Evolutionary conservation across 768 basidiomycete species (phyloP).

Genomic region (Auriscalpium microsporum): DNA sequence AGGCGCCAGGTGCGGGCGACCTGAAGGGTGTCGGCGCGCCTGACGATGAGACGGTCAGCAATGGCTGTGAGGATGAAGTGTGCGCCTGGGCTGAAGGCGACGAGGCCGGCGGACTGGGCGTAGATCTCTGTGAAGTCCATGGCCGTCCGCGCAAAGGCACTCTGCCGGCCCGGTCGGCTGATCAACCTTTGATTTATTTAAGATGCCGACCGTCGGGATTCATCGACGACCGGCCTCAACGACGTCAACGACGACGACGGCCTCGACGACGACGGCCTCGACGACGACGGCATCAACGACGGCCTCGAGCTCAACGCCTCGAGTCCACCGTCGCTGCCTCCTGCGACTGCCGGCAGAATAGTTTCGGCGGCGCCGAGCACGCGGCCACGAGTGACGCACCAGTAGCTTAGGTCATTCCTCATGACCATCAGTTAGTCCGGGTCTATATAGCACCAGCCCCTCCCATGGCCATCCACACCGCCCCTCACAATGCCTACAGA

Average conservation of each 20-base stretch:
- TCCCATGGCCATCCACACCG: neutral
- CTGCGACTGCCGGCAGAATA: too few relatives aligned
- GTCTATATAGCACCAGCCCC: neutral
- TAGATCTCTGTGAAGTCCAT: slow-evolving; percentile 91
- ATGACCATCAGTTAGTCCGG: slow-evolving; percentile 1
- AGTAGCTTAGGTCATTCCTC: slow-evolving; percentile 2
- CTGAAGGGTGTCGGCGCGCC: slow-evolving; percentile 77
- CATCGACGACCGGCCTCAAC: too few relatives aligned
- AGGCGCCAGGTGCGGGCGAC: slow-evolving; percentile 76
- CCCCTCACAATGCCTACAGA: neutral
- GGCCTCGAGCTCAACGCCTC: too few relatives aligned
- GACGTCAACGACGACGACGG: too few relatives aligned
- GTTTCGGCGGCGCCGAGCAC: too few relatives aligned
- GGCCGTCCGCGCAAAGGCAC: neutral
- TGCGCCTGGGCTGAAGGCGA: slow-evolving; percentile 77
- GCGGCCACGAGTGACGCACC: too few relatives aligned
- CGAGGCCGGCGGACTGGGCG: slow-evolving; percentile 58
- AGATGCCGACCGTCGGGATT: too few relatives aligned
- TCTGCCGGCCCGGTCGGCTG: neutral
- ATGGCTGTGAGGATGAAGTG: slow-evolving; percentile 80
- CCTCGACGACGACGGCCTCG: too few relatives aligned
- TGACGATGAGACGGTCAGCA: slow-evolving; percentile 71
- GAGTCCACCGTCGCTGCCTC: too few relatives aligned
- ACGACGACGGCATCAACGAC: too few relatives aligned
- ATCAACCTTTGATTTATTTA: too few relatives aligned